These are phyloP conservation scores for Pseudocercospora pini-densiflorae DNA, from an alignment of 2,329 filamentous ascomycete species.

Conservation along the genomic window DNA sequence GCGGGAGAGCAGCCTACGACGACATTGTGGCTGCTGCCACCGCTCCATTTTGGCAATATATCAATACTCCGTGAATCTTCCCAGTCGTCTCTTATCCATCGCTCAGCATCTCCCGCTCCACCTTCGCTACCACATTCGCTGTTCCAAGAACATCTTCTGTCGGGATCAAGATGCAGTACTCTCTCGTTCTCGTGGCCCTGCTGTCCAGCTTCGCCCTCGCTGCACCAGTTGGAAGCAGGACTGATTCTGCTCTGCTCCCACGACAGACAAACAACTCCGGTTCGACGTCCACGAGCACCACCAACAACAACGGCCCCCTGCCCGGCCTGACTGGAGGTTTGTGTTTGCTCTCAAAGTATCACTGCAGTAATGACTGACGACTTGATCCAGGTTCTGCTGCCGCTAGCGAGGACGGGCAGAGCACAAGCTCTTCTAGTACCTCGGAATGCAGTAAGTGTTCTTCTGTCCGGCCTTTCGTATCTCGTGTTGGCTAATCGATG, in stretches of 20 bases:
- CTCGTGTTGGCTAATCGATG: not conserved
- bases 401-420: not conserved
- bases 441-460: conserved; percentile 4
- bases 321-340: not conserved
- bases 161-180: not conserved
- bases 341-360: not conserved
- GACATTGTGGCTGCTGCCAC: not conserved
- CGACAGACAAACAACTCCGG: not conserved
- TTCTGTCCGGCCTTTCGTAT: not conserved
- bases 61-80: not conserved
- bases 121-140: not conserved
- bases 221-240: conserved; percentile 9
- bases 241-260: not conserved
- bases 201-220: not conserved
- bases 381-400: conserved; percentile 1
- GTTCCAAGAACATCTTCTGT: not conserved
- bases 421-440: conserved; percentile 6
- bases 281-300: not conserved
- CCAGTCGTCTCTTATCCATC: not conserved
- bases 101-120: not conserved
- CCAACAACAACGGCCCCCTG: not conserved
- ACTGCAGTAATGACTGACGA: not conserved
- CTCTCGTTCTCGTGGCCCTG: not conserved
- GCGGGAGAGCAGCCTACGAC: not conserved
- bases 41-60: not conserved